These are phyloP conservation scores for Torulaspora globosa DNA, from an alignment of 1,139 yeast genomes.

Conservation along the genomic window DNA sequence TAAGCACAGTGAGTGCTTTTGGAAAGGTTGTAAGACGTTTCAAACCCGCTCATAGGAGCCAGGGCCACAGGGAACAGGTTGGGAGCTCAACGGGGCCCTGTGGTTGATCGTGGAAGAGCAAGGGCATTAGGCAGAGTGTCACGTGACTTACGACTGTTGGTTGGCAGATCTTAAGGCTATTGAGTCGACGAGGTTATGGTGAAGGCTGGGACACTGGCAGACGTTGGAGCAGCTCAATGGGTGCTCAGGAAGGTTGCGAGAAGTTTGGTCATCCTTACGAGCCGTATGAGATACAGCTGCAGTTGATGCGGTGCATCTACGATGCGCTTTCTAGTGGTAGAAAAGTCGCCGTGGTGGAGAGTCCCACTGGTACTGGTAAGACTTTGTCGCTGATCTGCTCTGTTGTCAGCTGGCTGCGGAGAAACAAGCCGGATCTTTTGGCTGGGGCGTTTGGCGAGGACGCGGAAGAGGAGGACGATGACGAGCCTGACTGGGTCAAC, in stretches of 20 bases:
- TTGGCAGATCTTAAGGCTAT: neutral
- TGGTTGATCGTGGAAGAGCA: neutral
- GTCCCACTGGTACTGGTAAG: constrained; percentile 96
- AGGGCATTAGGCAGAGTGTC: too few species aligned
- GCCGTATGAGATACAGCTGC: constrained; percentile 75
- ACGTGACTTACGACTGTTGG: neutral
- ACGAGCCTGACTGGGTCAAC: constrained; percentile 61
- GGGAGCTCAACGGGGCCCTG: neutral
- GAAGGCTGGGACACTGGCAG: neutral
- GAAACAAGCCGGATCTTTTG: constrained; percentile 42
- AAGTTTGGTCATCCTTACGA: constrained; percentile 67
- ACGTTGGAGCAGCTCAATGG: neutral
- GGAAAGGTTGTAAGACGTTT: neutral
- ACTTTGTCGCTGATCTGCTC: constrained; percentile 85
- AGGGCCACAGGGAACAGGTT: too few species aligned
- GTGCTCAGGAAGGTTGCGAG: neutral
- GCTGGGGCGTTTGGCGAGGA: constrained; percentile 12
- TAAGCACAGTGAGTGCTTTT: neutral
- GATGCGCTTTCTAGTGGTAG: constrained; percentile 53
- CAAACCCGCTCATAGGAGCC: neutral
- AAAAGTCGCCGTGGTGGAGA: constrained; percentile 80
- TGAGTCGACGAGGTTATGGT: neutral
- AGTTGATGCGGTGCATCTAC: constrained; percentile 72
- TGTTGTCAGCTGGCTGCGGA: constrained; percentile 79
- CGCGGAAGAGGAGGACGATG: constrained; percentile 40